Evolutionary conservation across 2,329 filamentous ascomycete genomes (phyloP).

Genomic region (Beauveria asiatica): DNA sequence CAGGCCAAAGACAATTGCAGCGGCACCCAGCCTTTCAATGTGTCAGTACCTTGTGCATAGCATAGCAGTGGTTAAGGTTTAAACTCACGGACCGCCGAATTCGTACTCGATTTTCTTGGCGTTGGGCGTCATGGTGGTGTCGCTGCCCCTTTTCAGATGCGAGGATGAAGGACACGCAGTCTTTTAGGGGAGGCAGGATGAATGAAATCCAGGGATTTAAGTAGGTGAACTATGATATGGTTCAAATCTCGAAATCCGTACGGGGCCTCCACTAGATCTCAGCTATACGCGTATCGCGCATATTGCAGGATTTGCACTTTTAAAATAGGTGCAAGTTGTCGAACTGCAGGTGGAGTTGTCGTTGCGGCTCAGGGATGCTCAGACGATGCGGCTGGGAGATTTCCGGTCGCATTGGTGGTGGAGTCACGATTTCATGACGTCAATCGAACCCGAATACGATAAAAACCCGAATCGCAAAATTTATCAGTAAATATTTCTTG

Average conservation of each 20-base stretch:
- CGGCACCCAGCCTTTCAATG: constrained; percentile 55
- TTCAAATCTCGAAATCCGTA: not conserved
- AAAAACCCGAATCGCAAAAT: too few species aligned
- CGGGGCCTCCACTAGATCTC: not conserved
- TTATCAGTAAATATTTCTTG: too few species aligned
- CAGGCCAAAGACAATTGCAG: constrained; percentile 66
- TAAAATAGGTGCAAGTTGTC: not conserved
- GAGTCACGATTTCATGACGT: not conserved
- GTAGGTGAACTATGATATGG: not conserved
- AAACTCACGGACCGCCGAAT: constrained; percentile 9
- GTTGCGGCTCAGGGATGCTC: not conserved
- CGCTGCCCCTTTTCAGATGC: not conserved
- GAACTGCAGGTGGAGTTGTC: not conserved
- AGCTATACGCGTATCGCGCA: not conserved
- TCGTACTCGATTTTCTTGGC: constrained; percentile 16
- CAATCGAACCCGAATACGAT: too few species aligned
- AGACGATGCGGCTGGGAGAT: constrained; percentile 3
- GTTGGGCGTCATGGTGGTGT: constrained; percentile 24
- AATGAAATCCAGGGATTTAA: not conserved
- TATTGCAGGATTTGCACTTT: not conserved
- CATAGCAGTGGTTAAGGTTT: not conserved
- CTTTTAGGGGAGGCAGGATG: too few species aligned
- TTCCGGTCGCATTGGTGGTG: constrained; percentile 3
- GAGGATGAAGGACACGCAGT: not conserved
- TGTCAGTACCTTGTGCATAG: not conserved